phyloP scores from a whole-genome alignment of 2,329 filamentous ascomycete species.

The Sphaerostilbella broomeana region DNA sequence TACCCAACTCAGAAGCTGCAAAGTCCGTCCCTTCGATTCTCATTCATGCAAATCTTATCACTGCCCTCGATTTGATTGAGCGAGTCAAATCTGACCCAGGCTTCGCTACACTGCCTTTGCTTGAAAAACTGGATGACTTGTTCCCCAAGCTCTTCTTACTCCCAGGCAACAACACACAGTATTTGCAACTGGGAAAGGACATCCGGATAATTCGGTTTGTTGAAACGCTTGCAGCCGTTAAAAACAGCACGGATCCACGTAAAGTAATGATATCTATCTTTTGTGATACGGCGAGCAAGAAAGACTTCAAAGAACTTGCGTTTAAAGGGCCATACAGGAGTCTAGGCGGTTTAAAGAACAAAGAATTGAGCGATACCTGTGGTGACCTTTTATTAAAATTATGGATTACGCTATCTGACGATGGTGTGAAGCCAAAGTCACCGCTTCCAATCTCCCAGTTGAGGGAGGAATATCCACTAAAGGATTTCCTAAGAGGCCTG shows the following conservation, averaged over 20 bases:
- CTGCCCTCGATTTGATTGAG: constrained; percentile 26
- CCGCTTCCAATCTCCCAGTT: constrained; percentile 1
- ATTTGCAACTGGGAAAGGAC: constrained; percentile 24
- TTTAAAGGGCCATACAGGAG: constrained; percentile 21
- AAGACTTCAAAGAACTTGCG: constrained; percentile 14
- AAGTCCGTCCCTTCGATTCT: constrained; percentile 16
- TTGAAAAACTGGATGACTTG: constrained; percentile 25
- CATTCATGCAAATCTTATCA: constrained; percentile 30
- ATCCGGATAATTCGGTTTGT: constrained; percentile 33
- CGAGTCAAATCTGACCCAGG: constrained; percentile 9
- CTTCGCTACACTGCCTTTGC: constrained; percentile 20
- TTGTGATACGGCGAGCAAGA: constrained; percentile 17
- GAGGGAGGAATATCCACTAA: constrained; percentile 5
- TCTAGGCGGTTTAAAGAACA: constrained; percentile 16
- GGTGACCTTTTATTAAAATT: constrained; percentile 19
- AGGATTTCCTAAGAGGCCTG: neutral
- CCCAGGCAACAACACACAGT: constrained; percentile 12
- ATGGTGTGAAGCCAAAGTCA: constrained; percentile 1
- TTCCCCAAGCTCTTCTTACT: constrained; percentile 26
- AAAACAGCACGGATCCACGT: constrained; percentile 11
- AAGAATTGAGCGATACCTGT: constrained; percentile 18
- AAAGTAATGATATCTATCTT: constrained; percentile 25
- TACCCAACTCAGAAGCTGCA: neutral
- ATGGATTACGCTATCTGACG: neutral
- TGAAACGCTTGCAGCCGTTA: constrained; percentile 18